phyloP scores from a whole-genome alignment of 2,329 filamentous ascomycete genomes.

The Claviceps sp. region DNA sequence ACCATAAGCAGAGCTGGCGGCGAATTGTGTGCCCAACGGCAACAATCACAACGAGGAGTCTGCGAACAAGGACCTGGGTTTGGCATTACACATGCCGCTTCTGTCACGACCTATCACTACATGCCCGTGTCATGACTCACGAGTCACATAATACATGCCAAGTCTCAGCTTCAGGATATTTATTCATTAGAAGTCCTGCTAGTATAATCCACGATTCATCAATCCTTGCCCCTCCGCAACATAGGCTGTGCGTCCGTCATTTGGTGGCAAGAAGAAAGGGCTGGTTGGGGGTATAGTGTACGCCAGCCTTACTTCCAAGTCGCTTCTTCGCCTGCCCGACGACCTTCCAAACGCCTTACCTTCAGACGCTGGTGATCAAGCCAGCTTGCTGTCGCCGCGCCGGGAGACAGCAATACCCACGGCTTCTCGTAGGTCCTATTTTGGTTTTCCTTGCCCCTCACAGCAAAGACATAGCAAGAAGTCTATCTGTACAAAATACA shows the following conservation, averaged over 20 bases:
- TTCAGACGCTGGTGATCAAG: constrained; percentile 2
- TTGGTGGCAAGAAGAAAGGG: constrained; percentile 12
- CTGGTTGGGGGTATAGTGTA: constrained; percentile 28
- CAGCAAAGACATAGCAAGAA: constrained; percentile 25
- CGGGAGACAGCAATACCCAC: constrained; percentile 1
- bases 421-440: constrained; percentile 9
- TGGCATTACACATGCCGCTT: no score
- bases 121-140: background rate
- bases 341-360: constrained; percentile 27
- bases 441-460: constrained; percentile 19
- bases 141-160: background rate
- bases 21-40: background rate
- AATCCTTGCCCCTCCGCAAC: constrained; percentile 21
- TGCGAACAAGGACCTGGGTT: constrained; percentile 40
- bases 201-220: constrained; percentile 19
- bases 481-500: constrained; percentile 29
- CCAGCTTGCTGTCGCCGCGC: constrained; percentile 2
- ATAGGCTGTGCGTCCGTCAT: constrained; percentile 18
- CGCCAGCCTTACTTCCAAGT: constrained; percentile 14
- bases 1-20: constrained; percentile 5
- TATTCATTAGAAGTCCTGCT: constrained; percentile 23
- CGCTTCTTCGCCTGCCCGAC: constrained; percentile 22
- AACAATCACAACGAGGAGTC: background rate
- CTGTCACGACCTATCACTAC: background rate
- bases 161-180: background rate